A percentile compares a stretch with the other conserved stretches of the same genome.
These are phyloP conservation scores for Paecilomyces variotii DNA, from an alignment of 2,329 filamentous ascomycete genomes.

Conservation along the genomic window DNA sequence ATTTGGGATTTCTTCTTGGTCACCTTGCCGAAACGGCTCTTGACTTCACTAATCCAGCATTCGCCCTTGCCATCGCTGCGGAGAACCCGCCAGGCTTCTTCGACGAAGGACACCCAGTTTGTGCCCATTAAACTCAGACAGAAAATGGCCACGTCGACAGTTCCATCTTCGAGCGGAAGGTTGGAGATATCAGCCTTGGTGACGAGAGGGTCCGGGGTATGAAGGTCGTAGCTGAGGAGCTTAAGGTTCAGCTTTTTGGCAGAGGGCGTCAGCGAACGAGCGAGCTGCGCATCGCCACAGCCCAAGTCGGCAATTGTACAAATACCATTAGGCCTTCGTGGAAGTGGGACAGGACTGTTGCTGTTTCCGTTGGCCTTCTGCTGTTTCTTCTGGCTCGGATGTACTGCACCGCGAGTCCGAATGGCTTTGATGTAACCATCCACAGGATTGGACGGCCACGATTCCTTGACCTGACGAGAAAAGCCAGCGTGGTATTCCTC, in stretches of 20 bases:
- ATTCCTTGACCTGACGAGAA: conserved; percentile 77
- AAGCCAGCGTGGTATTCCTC: conserved; percentile 94
- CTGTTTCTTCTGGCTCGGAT: conserved; percentile 26
- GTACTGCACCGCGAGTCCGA: conserved; percentile 54
- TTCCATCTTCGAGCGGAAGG: conserved; percentile 65
- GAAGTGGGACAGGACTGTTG: conserved; percentile 45
- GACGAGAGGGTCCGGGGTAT: conserved; percentile 66
- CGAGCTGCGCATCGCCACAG: conserved; percentile 82
- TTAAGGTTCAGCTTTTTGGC: conserved; percentile 61
- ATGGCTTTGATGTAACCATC: conserved; percentile 74
- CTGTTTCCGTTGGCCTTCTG: conserved; percentile 29
- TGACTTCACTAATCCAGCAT: conserved; percentile 96
- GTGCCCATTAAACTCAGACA: conserved; percentile 98
- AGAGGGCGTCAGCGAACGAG: conserved; percentile 54
- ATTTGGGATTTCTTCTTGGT: conserved; percentile 35
- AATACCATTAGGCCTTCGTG: conserved; percentile 57
- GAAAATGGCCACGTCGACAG: conserved; percentile 83
- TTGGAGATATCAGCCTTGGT: conserved; percentile 83
- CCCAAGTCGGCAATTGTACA: conserved; percentile 85
- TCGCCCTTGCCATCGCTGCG: conserved; percentile 77
- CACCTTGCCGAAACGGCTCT: conserved; percentile 72
- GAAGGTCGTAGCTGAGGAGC: conserved; percentile 79
- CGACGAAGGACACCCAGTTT: conserved; percentile 94
- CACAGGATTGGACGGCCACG: conserved; percentile 95
- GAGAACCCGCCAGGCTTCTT: conserved; percentile 87